Evolutionary conservation across 495 filamentous ascomycete genomes (phyloP).

Genomic region (Barbatosphaeria neglecta): DNA sequence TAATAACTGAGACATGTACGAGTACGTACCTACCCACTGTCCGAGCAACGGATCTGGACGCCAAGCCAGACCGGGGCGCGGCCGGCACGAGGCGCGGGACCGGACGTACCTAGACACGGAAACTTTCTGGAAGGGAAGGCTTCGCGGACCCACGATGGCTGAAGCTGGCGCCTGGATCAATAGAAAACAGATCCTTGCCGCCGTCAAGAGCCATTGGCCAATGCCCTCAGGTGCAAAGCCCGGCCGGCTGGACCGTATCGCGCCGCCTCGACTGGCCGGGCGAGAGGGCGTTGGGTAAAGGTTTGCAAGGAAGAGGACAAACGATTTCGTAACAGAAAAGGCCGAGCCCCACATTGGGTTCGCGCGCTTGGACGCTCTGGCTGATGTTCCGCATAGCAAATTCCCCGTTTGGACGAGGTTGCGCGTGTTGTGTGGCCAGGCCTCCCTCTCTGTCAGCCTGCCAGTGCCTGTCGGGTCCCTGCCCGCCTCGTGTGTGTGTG

Average conservation of each 20-base stretch:
- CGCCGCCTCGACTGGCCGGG: neutral
- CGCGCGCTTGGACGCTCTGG: slow-evolving; percentile 2
- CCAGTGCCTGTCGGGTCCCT: too few relatives aligned
- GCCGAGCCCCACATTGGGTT: slow-evolving; percentile 2
- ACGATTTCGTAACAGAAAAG: slow-evolving; percentile 20
- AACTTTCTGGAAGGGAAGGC: neutral
- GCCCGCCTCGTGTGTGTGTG: too few relatives aligned
- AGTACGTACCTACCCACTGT: too few relatives aligned
- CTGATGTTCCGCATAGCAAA: neutral
- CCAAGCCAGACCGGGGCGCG: too few relatives aligned
- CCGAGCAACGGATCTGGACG: too few relatives aligned
- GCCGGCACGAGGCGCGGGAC: too few relatives aligned
- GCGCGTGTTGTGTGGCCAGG: too few relatives aligned
- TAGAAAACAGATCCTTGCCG: too few relatives aligned
- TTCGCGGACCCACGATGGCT: too few relatives aligned
- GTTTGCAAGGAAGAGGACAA: slow-evolving; percentile 10
- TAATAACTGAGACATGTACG: too few relatives aligned
- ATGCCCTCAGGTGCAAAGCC: neutral
- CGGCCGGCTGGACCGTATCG: slow-evolving; percentile 1
- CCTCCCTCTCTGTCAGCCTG: too few relatives aligned
- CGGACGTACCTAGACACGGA: too few relatives aligned
- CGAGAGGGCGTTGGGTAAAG: slow-evolving; percentile 10
- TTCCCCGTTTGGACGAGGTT: neutral
- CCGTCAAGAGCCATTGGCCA: neutral
- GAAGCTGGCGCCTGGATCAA: neutral